A percentile compares a stretch with the other conserved stretches of the same genome.
phyloP scores from a whole-genome alignment of 139 green algal species.

The Closterium sp. region DNA sequence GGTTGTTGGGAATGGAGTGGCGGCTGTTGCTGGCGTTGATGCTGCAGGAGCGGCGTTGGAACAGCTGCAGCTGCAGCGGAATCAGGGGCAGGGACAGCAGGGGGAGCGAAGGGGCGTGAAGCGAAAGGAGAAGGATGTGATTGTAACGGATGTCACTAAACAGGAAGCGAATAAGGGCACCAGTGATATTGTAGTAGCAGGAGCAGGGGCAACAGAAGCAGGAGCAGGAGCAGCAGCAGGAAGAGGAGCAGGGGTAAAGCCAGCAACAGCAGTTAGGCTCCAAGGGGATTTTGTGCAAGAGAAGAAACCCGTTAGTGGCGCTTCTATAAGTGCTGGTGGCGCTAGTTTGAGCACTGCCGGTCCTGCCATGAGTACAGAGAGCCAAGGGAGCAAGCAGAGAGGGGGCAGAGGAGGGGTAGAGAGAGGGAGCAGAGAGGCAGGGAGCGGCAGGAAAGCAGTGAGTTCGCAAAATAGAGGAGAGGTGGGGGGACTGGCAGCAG shows the following conservation, averaged over 20 bases:
- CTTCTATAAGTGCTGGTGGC: background rate
- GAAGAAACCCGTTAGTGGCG: background rate
- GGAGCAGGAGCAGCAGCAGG: background rate
- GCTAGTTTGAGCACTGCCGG: background rate
- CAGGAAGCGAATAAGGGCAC: background rate
- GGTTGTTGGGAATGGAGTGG: background rate
- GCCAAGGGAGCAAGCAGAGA: background rate
- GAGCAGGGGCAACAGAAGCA: background rate
- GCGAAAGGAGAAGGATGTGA: background rate
- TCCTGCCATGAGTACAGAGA: background rate
- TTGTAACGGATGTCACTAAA: background rate
- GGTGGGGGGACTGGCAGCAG: background rate
- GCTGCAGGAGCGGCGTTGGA: background rate
- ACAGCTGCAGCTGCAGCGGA: background rate
- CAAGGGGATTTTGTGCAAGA: background rate
- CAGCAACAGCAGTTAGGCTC: background rate
- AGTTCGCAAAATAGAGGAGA: background rate
- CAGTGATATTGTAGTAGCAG: background rate
- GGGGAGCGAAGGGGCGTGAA: conserved; percentile 3
- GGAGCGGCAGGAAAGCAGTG: background rate
- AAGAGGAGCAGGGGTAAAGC: background rate
- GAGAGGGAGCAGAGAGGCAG: background rate
- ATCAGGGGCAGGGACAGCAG: background rate
- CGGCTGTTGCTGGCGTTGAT: background rate
- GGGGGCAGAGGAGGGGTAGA: background rate